A percentile compares a stretch with the other conserved stretches of the same genome.
Evolutionary conservation across 73 alveolate species (phyloP).

Genomic region (Durusdinium trenchii): DNA sequence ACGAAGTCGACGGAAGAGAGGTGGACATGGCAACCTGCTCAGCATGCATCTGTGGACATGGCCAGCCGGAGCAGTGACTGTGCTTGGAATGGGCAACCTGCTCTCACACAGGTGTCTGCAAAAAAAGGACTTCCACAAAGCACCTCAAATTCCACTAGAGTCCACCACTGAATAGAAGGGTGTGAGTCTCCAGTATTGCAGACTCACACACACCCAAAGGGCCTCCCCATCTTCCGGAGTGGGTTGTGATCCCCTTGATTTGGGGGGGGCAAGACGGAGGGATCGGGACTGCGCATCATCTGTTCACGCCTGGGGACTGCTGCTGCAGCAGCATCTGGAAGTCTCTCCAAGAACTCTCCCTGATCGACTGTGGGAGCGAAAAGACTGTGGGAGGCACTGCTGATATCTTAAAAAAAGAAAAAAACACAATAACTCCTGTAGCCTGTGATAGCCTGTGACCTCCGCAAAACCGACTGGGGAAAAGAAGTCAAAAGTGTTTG

Average conservation of each 20-base stretch:
- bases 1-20: too few relatives aligned
- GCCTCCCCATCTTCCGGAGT: conserved; percentile 9
- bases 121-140: too few relatives aligned
- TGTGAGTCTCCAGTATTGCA: too few relatives aligned
- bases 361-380: neutral
- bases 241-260: too few relatives aligned
- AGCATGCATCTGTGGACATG: too few relatives aligned
- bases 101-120: neutral
- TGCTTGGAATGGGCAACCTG: neutral
- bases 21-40: too few relatives aligned
- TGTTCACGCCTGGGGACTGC: neutral
- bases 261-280: too few relatives aligned
- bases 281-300: too few relatives aligned
- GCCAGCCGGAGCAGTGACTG: neutral
- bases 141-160: too few relatives aligned
- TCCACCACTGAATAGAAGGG: too few relatives aligned
- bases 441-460: too few relatives aligned
- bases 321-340: conserved; percentile 56
- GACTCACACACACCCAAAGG: neutral
- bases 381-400: neutral
- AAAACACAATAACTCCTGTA: too few relatives aligned
- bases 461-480: neutral
- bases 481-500: neutral
- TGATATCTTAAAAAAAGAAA: neutral
- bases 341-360: conserved; percentile 60